A percentile compares a stretch with the other conserved stretches of the same genome.
phyloP scores from a whole-genome alignment of 2,329 filamentous ascomycete genomes.

The Penicillium sp. region DNA sequence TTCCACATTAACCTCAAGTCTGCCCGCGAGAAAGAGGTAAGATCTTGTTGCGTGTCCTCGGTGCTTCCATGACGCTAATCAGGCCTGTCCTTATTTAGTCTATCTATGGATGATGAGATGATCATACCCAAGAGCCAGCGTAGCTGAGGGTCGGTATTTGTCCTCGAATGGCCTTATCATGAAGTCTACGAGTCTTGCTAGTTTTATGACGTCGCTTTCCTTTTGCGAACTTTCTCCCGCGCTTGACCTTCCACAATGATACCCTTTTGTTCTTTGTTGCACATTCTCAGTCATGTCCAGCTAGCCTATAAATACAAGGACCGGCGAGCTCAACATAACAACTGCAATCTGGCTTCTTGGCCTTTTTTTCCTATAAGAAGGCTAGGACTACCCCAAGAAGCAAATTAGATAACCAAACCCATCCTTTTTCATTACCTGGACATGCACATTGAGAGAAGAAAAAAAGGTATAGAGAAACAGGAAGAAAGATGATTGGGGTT shows the following conservation, averaged over 20 bases:
- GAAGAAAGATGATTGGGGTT: slow-evolving; percentile 26
- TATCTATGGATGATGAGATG: slow-evolving; percentile 8
- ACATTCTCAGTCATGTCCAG: not conserved
- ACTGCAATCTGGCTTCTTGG: not conserved
- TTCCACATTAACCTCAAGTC: slow-evolving; percentile 63
- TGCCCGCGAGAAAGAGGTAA: slow-evolving; percentile 53
- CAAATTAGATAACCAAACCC: slow-evolving; percentile 17
- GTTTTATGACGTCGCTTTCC: not conserved
- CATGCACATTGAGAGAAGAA: slow-evolving; percentile 22
- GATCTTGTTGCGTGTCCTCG: not conserved
- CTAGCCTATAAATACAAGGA: not conserved
- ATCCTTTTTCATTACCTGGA: slow-evolving; percentile 29
- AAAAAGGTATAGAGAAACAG: slow-evolving; percentile 19
- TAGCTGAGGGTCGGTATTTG: not conserved
- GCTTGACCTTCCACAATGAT: not conserved
- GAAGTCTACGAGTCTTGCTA: not conserved
- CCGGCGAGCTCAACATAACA: not conserved
- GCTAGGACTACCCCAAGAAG: not conserved
- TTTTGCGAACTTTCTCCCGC: not conserved
- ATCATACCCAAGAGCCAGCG: not conserved
- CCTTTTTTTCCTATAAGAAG: not conserved
- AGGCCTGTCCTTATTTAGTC: slow-evolving; percentile 7
- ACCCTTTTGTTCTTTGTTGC: not conserved
- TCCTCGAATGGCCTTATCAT: not conserved
- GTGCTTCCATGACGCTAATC: not conserved